phyloP scores from a whole-genome alignment of 805 yeast species.

The Hanseniaspora lachancei region DNA sequence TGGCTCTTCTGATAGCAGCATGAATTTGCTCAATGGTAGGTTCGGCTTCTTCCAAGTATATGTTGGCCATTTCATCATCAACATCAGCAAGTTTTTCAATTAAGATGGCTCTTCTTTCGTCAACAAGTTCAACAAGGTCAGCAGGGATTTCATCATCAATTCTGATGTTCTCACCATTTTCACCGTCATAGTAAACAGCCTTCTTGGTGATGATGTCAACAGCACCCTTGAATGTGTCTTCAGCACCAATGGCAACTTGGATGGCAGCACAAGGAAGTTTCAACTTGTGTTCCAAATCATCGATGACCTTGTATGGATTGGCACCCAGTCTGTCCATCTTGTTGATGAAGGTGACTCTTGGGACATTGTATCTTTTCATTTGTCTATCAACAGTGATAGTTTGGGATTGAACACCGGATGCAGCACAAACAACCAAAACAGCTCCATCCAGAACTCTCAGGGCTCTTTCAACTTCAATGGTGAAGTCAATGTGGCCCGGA shows the following conservation, averaged over 20 bases:
- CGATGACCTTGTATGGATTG: constrained; percentile 89
- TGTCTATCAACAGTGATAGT: constrained; percentile 98
- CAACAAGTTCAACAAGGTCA: constrained; percentile 67
- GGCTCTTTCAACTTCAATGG: constrained; percentile 98
- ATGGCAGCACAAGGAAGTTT: constrained; percentile 93
- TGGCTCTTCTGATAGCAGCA: constrained; percentile 82
- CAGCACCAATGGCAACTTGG: constrained; percentile 96
- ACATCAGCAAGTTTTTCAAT: constrained; percentile 95
- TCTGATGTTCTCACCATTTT: constrained; percentile 72
- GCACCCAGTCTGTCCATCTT: constrained; percentile 99
- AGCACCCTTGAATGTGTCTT: constrained; percentile 69
- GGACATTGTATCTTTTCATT: constrained; percentile 96
- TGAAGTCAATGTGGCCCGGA: constrained; percentile 97
- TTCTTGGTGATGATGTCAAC: constrained; percentile 83
- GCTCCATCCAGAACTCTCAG: constrained; percentile 96
- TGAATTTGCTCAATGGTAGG: constrained; percentile 77
- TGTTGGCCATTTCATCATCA: constrained; percentile 92
- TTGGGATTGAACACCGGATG: constrained; percentile 95
- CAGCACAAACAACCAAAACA: constrained; percentile 95
- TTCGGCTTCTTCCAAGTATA: constrained; percentile 77
- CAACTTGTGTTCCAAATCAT: constrained; percentile 74
- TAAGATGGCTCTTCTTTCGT: constrained; percentile 72
- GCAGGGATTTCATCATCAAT: constrained; percentile 54
- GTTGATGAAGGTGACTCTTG: constrained; percentile 88
- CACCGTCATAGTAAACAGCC: constrained; percentile 78